These are phyloP conservation scores for Martensiomyces pterosporus DNA, from an alignment of 192 early-diverging fungal species.

Conservation along the genomic window DNA sequence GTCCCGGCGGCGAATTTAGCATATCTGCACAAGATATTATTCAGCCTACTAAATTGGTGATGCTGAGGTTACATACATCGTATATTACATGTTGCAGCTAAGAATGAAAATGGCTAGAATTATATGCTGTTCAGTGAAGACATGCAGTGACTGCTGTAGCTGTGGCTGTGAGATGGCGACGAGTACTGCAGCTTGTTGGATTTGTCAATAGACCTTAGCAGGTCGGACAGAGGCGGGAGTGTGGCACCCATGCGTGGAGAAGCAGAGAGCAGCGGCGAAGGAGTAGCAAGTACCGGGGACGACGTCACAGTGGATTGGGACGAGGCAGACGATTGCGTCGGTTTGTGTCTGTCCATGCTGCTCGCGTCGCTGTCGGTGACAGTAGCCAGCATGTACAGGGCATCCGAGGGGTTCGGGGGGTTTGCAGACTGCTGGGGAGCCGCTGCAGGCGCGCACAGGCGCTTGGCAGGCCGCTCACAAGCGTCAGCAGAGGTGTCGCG, in stretches of 20 bases:
- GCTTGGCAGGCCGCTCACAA: slow-evolving; percentile 11
- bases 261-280: slow-evolving; percentile 4
- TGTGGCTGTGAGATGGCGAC: too few relatives aligned
- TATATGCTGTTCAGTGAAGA: too few relatives aligned
- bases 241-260: not conserved
- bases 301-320: slow-evolving; percentile 16
- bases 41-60: too few relatives aligned
- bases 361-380: slow-evolving; percentile 16
- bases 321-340: slow-evolving; percentile 17
- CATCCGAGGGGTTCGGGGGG: slow-evolving; percentile 2
- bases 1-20: too few relatives aligned
- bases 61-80: too few relatives aligned
- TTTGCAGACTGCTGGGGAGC: not conserved
- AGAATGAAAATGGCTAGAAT: too few relatives aligned
- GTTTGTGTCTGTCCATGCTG: slow-evolving; percentile 5
- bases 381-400: slow-evolving; percentile 32
- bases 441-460: slow-evolving; percentile 6
- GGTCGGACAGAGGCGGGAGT: slow-evolving; percentile 32
- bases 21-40: too few relatives aligned
- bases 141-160: too few relatives aligned
- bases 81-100: too few relatives aligned
- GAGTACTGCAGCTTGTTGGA: slow-evolving; percentile 2
- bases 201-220: slow-evolving; percentile 24
- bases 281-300: slow-evolving; percentile 9
- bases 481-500: not conserved